Base-by-base conservation (phyloP, 2,329 filamentous ascomycete species). In the Aspergillus phoenicis region DNA sequence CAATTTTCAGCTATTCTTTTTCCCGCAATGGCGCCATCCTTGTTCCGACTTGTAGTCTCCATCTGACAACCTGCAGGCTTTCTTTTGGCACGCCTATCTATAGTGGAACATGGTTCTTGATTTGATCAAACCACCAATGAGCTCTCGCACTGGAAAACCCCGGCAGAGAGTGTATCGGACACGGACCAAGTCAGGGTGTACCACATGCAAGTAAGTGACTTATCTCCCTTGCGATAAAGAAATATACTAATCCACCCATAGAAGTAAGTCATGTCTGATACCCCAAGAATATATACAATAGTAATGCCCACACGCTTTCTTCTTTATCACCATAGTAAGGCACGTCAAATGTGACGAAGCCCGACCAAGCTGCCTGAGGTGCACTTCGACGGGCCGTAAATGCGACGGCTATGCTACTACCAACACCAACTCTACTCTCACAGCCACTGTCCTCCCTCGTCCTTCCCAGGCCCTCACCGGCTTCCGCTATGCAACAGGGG, bases 281-380 rank as follows among this genome's bases (percentile, higher is more conserved):
- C 10, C 17, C 13, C 10, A 2, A 7, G 20, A 24, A 45, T 15
- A 45, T 17, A 15, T 13, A 13, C 17, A 13, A 6, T 7, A 6
- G 13, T 11, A 15, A 13, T 22, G 8, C 15, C 8, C 11, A 11
- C 20, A n/a, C 36, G 2, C 20, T 41, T 20, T 5, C 13, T 58
- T 26, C 7, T 49, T 30, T 26, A 20, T 5, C 7, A 11, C 45
- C 8, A 57, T 59, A 69, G 67, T 61, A 61, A 60, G 73, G 56
- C 66, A 71, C 15, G 69, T 74, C 45, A 75, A 75, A 59, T 75
- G 73, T 52, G 72, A 70, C 51, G 73, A 74, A 58, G 66, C 67
- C n/a, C 71, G 68, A 17, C 73, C 73, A 3, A 61, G 52, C 28
- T 74, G 72, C 60, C 53, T 58, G 15, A 62, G 68, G 54, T 75